A percentile compares a stretch with the other conserved stretches of the same genome.
Conservation (phyloP, 805 yeast species). For the Ogataea pignaliae region DNA sequence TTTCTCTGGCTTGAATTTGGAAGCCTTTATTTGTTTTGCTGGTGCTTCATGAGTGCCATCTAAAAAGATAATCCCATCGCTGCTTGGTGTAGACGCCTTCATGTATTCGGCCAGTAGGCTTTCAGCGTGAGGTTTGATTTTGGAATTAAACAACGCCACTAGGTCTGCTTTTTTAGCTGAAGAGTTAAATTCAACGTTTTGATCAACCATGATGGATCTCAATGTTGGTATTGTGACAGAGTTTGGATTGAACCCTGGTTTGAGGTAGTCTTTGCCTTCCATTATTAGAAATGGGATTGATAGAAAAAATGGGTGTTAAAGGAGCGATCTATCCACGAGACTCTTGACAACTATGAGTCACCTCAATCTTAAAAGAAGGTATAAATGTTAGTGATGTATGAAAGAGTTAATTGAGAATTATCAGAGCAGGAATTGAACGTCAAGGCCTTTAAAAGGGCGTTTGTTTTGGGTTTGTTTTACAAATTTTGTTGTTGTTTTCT, state of each 20-base stretch:
- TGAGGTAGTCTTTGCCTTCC: constrained; percentile 34
- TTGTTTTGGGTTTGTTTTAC: too few relatives aligned
- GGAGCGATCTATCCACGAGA: too few relatives aligned
- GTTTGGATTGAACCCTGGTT: constrained; percentile 58
- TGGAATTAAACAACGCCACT: constrained; percentile 51
- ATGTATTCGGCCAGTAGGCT: constrained; percentile 33
- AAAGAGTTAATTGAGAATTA: too few relatives aligned
- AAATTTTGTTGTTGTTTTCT: too few relatives aligned
- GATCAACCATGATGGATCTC: constrained; percentile 57
- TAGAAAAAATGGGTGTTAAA: too few relatives aligned
- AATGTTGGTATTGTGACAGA: constrained; percentile 64
- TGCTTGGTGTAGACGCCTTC: constrained; percentile 17
- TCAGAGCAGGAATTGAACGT: too few relatives aligned
- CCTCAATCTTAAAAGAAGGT: too few relatives aligned
- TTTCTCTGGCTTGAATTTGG: background rate
- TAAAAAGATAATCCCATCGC: constrained; percentile 19
- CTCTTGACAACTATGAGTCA: too few relatives aligned
- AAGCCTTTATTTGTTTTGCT: background rate
- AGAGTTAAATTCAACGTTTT: constrained; percentile 57
- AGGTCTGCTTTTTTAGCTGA: constrained; percentile 67
- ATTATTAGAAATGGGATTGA: constrained; percentile 13
- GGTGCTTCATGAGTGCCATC: background rate
- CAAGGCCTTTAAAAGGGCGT: too few relatives aligned
- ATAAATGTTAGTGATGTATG: too few relatives aligned
- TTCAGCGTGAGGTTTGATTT: constrained; percentile 47